These are phyloP conservation scores for Gyrodon lividus DNA, from an alignment of 768 basidiomycete genomes.

Conservation along the genomic window DNA sequence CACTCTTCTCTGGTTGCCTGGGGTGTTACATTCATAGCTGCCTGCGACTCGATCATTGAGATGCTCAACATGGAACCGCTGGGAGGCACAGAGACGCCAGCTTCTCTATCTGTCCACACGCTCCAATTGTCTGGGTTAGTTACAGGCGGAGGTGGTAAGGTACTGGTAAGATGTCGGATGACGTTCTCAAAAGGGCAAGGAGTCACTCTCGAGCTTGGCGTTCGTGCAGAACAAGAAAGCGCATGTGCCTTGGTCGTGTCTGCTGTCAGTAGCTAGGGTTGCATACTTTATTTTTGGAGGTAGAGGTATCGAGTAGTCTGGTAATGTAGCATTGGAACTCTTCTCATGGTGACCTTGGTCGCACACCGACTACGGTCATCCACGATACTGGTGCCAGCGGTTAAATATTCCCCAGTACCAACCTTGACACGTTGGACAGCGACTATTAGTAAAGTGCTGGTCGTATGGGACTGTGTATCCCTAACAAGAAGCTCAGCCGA, in stretches of 20 bases:
- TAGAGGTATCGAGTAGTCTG: slow-evolving; percentile 9
- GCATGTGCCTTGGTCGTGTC: slow-evolving; percentile 86
- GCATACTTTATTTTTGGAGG: not conserved
- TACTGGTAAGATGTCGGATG: slow-evolving; percentile 93
- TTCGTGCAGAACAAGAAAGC: slow-evolving; percentile 87
- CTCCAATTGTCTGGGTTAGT: slow-evolving; percentile 91
- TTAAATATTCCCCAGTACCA: not conserved
- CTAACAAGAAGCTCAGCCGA: not conserved
- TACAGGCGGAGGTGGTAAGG: slow-evolving; percentile 92
- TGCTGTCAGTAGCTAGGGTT: slow-evolving; percentile 71
- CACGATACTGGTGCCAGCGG: not conserved
- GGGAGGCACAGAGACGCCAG: slow-evolving; percentile 83
- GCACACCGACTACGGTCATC: not conserved
- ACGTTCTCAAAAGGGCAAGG: slow-evolving; percentile 88
- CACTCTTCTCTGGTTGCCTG: not conserved
- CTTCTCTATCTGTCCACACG: slow-evolving; percentile 86
- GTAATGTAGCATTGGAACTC: not conserved
- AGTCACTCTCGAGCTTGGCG: slow-evolving; percentile 88
- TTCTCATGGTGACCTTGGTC: slow-evolving; percentile 15
- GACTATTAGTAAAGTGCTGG: not conserved
- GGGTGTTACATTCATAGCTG: slow-evolving; percentile 51
- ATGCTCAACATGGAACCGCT: slow-evolving; percentile 96
- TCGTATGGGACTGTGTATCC: slow-evolving; percentile 7
- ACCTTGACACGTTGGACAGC: too few relatives aligned
- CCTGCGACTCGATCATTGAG: slow-evolving; percentile 94